Evolutionary conservation across 306 rosid genomes (phyloP), one percentile per base, ranked within the genome.

Genomic region (Rosa chinensis): DNA sequence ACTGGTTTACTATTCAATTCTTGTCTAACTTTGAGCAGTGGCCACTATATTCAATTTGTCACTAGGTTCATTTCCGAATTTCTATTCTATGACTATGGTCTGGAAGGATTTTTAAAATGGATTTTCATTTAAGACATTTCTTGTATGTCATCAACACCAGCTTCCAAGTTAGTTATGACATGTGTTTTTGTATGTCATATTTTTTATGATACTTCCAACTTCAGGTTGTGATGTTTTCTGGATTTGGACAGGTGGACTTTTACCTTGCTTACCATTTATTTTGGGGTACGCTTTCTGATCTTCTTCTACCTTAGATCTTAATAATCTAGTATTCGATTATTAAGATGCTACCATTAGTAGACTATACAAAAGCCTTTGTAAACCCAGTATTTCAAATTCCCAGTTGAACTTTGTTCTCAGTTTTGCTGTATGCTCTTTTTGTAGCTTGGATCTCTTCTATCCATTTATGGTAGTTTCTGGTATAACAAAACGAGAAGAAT

Each of bases 191-290:
- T 21, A 6, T 20, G 16, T 43, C 10, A 56, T 53, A 8, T 8
- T 12, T 23, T 59, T 59, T n/a, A 59, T 58, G 18, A 23, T 59
- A 39, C 78, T 75, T 59, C 35, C 6, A 23, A 59, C 44, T 75
- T 44, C 42, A 59, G 69, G 43, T 23, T 35, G 49, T 82, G 63
- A 56, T 72, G 72, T 81, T 63, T 83, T 81, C 63, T 87, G 80
- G 55, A 63, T 81, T 82, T 86, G 81, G 72, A 81, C 94, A 92
- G 97, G 83, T 90, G 96, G 96, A 92, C 97, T 58, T 90, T 83
- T 86, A 87, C 94, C 79, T 77, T 85, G 76, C 87, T 94, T 75
- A 89, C 92, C 63, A 66, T 90, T 74, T 90, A 92, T 79, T 94
- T 94, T 82, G 92, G 83, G 92, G 97, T 94, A 89, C 5, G 80